Evolutionary conservation across 345 rosid species (phyloP).

Genomic region (Rhodamnia rubescens): DNA sequence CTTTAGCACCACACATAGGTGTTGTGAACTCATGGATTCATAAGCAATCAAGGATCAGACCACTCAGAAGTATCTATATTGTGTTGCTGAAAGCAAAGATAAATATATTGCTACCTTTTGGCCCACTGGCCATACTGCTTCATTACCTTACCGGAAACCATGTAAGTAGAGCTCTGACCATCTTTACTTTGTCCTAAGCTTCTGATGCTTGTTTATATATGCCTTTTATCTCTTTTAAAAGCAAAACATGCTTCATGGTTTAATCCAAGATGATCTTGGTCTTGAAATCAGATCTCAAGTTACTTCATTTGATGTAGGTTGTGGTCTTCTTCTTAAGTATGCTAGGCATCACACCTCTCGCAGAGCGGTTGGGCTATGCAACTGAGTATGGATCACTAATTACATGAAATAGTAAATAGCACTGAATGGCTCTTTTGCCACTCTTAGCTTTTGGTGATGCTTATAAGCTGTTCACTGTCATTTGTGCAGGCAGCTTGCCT

Average conservation of each 20-base stretch:
- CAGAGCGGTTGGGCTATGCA: conserved; percentile 43
- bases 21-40: conserved; percentile 5
- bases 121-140: conserved; percentile 19
- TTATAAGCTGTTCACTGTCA: neutral
- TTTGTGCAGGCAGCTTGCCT: conserved; percentile 37
- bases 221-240: neutral
- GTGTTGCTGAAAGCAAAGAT: conserved; percentile 36
- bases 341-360: conserved; percentile 40
- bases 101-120: conserved; percentile 26
- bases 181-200: neutral
- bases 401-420: neutral
- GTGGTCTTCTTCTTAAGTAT: conserved; percentile 36
- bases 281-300: neutral
- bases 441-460: neutral
- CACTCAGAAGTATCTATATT: conserved; percentile 18
- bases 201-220: neutral
- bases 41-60: conserved; percentile 8
- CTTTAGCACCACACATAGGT: neutral
- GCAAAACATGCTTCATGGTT: neutral
- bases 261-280: neutral
- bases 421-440: neutral
- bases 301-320: conserved; percentile 13
- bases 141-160: conserved; percentile 21
- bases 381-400: conserved; percentile 25
- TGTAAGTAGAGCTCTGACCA: conserved; percentile 6